These are phyloP conservation scores for Crithidia acanthocephali DNA, from an alignment of 208 protist genomes.

Conservation along the genomic window DNA sequence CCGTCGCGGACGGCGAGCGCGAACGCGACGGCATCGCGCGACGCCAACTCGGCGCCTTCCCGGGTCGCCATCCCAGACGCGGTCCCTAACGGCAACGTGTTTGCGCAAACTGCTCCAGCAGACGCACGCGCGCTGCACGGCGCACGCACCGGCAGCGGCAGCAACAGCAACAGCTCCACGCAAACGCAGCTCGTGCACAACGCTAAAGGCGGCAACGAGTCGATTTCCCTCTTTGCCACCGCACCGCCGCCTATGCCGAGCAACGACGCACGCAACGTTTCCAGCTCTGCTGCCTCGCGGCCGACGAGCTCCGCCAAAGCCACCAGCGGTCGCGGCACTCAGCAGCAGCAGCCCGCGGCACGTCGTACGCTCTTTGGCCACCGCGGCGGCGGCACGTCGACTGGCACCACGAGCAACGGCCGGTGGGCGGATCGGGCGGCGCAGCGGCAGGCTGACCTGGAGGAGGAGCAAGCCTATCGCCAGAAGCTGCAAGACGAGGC, in stretches of 20 bases:
- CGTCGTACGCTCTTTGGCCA: slow-evolving; percentile 18
- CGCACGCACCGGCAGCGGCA: background rate
- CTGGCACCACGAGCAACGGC: background rate
- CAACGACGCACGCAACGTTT: background rate
- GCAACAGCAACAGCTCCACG: background rate
- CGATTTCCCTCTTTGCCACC: background rate
- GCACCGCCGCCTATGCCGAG: background rate
- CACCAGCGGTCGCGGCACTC: background rate
- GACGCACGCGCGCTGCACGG: background rate
- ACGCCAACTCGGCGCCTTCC: background rate
- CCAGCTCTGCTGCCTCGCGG: background rate
- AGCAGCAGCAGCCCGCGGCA: too few species aligned
- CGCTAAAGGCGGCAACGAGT: background rate
- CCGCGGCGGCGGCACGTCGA: background rate
- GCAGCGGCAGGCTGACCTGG: slow-evolving; percentile 6
- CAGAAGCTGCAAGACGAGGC: slow-evolving; percentile 5
- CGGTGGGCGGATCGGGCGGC: background rate
- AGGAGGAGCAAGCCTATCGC: slow-evolving; percentile 32
- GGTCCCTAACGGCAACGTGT: background rate
- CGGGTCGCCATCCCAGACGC: background rate
- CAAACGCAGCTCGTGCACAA: too few species aligned
- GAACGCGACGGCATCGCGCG: background rate
- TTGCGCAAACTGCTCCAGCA: slow-evolving; percentile 6
- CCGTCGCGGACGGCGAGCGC: background rate
- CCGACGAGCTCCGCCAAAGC: background rate